Base-by-base conservation (phyloP, 2,329 filamentous ascomycete genomes). In the Mollisia scopiformis region DNA sequence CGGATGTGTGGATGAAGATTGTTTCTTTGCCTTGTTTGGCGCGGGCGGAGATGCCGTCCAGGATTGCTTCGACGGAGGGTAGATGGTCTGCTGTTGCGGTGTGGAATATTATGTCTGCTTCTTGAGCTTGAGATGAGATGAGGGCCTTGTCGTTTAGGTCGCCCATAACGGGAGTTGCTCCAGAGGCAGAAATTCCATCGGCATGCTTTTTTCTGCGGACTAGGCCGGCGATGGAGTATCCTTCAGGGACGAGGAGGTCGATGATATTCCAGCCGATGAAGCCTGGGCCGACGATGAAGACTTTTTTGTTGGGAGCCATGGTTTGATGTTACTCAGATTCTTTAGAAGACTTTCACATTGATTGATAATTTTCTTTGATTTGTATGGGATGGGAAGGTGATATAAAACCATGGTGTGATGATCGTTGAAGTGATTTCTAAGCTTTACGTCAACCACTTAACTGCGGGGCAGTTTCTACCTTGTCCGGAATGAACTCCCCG, bases 1-100 rank as follows among this genome's bases (percentile, higher is more conserved):
- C 80, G 6, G 75, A 78, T 2, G 80, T 83, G 66, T 82, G 80
- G 58, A 82, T 80, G 72, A 76, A 83, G 61, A 79, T 79, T 19
- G 78, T 79, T 25, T 59, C 59, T 28, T 76, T 73, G 11, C 55
- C 55, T 3, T 23, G 72, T 73, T 33, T 75, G 65, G 1, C 69
- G 63, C 1, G 77, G 74, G 7, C 79, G 51, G 73, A 65, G 54
- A 83, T 67, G 6, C 79, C 80, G 10, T 75, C 74, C 3, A 82
- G 68, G 13, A 83, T 73, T 16, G 79, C 78, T 64, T 79, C 64
- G 1, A 74, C 80, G 13, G 76, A 78, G 11, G 78, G 76, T 19
- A 79, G 68, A 59, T 83, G 75, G 69, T 83, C 80, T 3, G 80
- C 79, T 3, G 79, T 80, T 13, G 81, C 81, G 7, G 77, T 81